Evolutionary conservation across 257 asterid species (phyloP).

Genomic region (Cynanchum wilfordii): DNA sequence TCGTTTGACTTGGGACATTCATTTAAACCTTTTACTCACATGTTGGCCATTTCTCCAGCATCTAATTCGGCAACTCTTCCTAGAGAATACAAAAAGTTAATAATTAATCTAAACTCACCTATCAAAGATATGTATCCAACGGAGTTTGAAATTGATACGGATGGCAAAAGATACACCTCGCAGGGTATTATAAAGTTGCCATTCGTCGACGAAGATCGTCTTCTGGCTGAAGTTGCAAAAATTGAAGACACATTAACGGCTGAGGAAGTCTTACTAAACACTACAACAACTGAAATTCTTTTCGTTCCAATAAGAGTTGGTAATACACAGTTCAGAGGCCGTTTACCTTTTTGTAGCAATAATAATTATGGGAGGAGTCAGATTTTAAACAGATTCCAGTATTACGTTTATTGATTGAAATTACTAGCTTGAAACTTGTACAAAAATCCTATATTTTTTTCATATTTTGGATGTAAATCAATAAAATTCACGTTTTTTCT

Average conservation of each 20-base stretch:
- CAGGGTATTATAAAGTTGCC: conserved; percentile 62
- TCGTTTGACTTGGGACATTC: conserved; percentile 73
- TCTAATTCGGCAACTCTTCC: conserved; percentile 91
- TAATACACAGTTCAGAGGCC: too few relatives aligned
- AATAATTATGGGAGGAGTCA: too few relatives aligned
- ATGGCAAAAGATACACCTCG: conserved; percentile 49
- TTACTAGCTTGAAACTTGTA: too few relatives aligned
- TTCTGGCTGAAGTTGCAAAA: conserved; percentile 46
- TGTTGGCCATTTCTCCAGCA: conserved; percentile 87
- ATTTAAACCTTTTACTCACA: conserved; percentile 85
- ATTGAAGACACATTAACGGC: conserved; percentile 56
- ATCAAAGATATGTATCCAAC: conserved; percentile 42
- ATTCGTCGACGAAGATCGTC: conserved; percentile 50
- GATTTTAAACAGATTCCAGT: too few relatives aligned
- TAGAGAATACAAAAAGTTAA: conserved; percentile 62
- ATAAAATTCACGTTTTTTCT: too few relatives aligned
- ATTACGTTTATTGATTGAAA: too few relatives aligned
- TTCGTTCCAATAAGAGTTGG: too few relatives aligned
- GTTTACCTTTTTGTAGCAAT: too few relatives aligned
- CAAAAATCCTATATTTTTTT: too few relatives aligned
- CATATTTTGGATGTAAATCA: too few relatives aligned
- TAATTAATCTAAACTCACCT: conserved; percentile 83
- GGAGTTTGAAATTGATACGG: conserved; percentile 56
- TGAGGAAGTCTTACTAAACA: conserved; percentile 38
- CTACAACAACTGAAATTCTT: too few relatives aligned